These are phyloP conservation scores for Cymbopogon citratus DNA, from an alignment of 176 grass and related monocot species.

Conservation along the genomic window DNA sequence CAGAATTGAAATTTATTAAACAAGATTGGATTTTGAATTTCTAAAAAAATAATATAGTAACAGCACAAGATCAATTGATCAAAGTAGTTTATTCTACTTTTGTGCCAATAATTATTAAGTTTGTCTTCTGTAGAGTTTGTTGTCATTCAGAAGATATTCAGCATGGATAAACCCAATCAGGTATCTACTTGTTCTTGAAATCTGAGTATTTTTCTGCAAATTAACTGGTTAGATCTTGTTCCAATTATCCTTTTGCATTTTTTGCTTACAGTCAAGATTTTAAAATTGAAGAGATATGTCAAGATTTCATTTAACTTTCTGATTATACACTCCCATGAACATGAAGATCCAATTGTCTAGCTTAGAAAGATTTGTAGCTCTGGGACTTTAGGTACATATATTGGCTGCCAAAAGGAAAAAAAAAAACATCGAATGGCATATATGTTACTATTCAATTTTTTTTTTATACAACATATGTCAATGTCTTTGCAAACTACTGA, in stretches of 20 bases:
- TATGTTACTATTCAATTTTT: neutral
- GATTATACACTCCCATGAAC: neutral
- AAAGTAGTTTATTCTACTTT: constrained; percentile 14
- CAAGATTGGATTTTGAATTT: neutral
- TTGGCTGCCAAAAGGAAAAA: neutral
- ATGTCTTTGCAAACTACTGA: neutral
- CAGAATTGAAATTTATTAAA: neutral
- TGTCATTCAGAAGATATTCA: constrained; percentile 87
- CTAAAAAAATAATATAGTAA: constrained; percentile 2
- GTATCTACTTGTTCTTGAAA: constrained; percentile 42
- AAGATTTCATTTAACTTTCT: neutral
- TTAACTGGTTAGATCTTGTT: neutral
- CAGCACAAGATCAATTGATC: neutral
- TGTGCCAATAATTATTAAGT: constrained; percentile 7
- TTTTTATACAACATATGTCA: neutral
- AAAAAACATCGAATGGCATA: neutral
- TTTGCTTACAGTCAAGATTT: neutral
- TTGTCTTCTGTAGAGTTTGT: constrained; percentile 61
- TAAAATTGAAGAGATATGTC: neutral
- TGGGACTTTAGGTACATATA: neutral
- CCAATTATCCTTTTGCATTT: neutral
- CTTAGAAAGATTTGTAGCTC: neutral
- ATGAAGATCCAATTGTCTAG: neutral
- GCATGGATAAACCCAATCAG: constrained; percentile 97
- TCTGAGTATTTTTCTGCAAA: neutral